Evolutionary conservation across 169 alveolate genomes (phyloP).

Genomic region (Plasmodium chabaudi): DNA sequence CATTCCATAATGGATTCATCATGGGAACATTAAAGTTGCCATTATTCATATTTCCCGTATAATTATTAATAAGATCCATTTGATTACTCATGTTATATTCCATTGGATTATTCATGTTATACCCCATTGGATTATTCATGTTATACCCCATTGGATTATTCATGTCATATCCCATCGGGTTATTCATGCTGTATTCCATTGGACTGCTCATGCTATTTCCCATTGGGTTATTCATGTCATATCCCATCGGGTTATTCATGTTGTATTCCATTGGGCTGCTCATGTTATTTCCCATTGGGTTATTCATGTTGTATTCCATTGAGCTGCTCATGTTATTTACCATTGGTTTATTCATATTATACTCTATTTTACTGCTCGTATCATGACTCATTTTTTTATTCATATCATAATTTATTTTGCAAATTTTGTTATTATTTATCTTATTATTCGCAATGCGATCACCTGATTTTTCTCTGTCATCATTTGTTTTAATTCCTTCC

Average conservation of each 20-base stretch:
- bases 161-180: too few relatives aligned
- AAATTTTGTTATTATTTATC: background rate
- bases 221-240: conserved; percentile 2
- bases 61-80: background rate
- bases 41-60: background rate
- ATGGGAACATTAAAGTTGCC: background rate
- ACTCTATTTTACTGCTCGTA: background rate
- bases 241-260: background rate
- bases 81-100: background rate
- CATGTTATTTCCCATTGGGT: background rate
- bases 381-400: background rate
- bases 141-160: too few relatives aligned
- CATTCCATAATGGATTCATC: too few relatives aligned
- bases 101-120: background rate
- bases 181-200: background rate
- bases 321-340: background rate
- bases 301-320: background rate
- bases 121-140: background rate
- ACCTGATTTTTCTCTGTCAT: background rate
- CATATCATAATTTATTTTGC: conserved; percentile 3
- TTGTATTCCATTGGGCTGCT: conserved; percentile 14
- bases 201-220: conserved; percentile 1
- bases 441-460: background rate
- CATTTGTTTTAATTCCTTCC: background rate
- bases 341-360: background rate